phyloP scores from a whole-genome alignment of 352 stramenopile species.

The Pythium scleroteichum region DNA sequence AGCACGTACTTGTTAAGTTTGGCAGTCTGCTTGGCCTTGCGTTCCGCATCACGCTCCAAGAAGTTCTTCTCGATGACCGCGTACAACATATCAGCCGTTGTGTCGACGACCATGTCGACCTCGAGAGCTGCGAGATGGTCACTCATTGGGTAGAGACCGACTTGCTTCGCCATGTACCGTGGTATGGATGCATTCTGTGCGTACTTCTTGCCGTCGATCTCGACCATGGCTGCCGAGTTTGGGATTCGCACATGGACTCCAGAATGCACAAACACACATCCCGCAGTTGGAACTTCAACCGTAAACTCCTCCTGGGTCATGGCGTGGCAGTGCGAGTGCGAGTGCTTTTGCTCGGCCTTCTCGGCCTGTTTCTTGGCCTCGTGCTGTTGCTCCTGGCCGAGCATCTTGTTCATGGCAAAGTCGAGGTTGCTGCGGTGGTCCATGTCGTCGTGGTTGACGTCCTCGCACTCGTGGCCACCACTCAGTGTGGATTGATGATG shows the following conservation, averaged over 20 bases:
- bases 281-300: too few relatives aligned
- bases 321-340: constrained; percentile 47
- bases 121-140: constrained; percentile 32
- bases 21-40: constrained; percentile 30
- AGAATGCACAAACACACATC: too few relatives aligned
- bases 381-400: constrained; percentile 22
- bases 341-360: constrained; percentile 3
- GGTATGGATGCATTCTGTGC: constrained; percentile 41
- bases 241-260: too few relatives aligned
- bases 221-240: constrained; percentile 40
- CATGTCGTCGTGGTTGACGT: constrained; percentile 35
- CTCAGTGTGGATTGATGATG: too few relatives aligned
- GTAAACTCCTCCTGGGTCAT: constrained; percentile 50
- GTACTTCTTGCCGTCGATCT: constrained; percentile 42
- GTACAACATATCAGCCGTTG: constrained; percentile 29
- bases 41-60: constrained; percentile 30
- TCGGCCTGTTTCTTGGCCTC: constrained; percentile 17
- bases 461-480: constrained; percentile 32
- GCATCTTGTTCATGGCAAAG: constrained; percentile 33
- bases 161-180: constrained; percentile 42
- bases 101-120: constrained; percentile 42
- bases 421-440: constrained; percentile 28
- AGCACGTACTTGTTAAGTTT: constrained; percentile 34
- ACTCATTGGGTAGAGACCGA: constrained; percentile 35
- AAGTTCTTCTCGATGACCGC: constrained; percentile 31